Percentiles rank a stretch among this genome's conserved stretches.
These are phyloP conservation scores for Ustilago crameri DNA, from an alignment of 1,284 basidiomycete genomes.

Conservation along the genomic window DNA sequence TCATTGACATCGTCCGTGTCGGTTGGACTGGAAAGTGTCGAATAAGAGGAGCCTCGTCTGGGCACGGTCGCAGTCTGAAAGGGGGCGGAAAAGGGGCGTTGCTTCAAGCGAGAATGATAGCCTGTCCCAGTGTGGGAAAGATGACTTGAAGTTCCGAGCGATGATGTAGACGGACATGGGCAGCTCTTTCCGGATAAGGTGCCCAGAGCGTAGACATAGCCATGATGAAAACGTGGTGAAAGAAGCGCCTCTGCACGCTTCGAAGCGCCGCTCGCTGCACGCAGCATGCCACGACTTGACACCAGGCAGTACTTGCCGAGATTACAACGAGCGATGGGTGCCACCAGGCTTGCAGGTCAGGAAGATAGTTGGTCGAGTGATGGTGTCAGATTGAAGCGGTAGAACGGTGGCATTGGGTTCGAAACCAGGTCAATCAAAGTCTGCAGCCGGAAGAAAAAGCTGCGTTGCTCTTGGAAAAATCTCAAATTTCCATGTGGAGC, in stretches of 20 bases:
- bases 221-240: slow-evolving; percentile 1
- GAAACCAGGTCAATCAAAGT: too few species aligned
- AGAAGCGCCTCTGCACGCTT: slow-evolving; percentile 14
- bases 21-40: slow-evolving; percentile 1
- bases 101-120: too few species aligned
- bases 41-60: not conserved
- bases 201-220: not conserved
- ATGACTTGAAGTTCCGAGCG: not conserved
- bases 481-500: slow-evolving; percentile 15
- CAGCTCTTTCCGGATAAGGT: not conserved
- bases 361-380: not conserved
- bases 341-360: not conserved
- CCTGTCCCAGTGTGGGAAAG: too few species aligned
- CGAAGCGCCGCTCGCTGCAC: slow-evolving; percentile 16
- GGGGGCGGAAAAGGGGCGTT: too few species aligned
- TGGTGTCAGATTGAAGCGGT: not conserved
- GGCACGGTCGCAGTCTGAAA: not conserved
- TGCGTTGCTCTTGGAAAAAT: not conserved
- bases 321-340: not conserved
- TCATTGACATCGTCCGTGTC: not conserved
- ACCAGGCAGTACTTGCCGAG: not conserved
- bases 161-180: not conserved
- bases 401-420: too few species aligned
- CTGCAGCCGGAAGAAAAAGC: slow-evolving; percentile 2
- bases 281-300: slow-evolving; percentile 10